Conservation (phyloP, 352 stramenopile genomes). For the Pythium dissotocum region DNA sequence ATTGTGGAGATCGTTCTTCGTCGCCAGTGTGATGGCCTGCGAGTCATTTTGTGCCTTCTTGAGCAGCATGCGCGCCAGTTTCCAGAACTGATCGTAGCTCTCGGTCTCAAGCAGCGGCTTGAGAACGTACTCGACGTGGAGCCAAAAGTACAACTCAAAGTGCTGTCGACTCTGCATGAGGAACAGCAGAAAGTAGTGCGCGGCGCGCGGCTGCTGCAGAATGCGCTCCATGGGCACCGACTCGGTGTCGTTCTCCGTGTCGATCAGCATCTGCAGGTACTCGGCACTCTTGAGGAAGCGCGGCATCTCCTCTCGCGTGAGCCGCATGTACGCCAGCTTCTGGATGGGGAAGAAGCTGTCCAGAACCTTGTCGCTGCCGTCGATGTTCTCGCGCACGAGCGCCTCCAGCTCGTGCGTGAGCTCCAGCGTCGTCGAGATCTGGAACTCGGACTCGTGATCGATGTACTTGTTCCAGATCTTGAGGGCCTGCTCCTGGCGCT, state of each 20-base stretch:
- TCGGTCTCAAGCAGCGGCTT: slow-evolving; percentile 60
- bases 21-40: slow-evolving; percentile 72
- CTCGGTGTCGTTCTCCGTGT: slow-evolving; percentile 73
- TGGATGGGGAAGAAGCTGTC: slow-evolving; percentile 85
- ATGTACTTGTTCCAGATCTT: slow-evolving; percentile 91
- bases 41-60: slow-evolving; percentile 79
- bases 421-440: slow-evolving; percentile 81
- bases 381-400: slow-evolving; percentile 73
- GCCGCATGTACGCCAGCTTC: slow-evolving; percentile 82
- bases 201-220: slow-evolving; percentile 61
- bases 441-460: slow-evolving; percentile 73
- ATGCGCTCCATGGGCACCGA: slow-evolving; percentile 82
- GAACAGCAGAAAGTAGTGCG: slow-evolving; percentile 87
- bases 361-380: slow-evolving; percentile 44
- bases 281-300: slow-evolving; percentile 83
- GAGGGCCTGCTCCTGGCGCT: slow-evolving; percentile 64
- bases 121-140: slow-evolving; percentile 87
- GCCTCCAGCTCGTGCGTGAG: slow-evolving; percentile 75
- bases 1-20: slow-evolving; percentile 67
- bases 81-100: slow-evolving; percentile 66
- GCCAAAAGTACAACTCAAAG: slow-evolving; percentile 88
- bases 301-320: slow-evolving; percentile 81
- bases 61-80: slow-evolving; percentile 57
- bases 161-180: slow-evolving; percentile 87
- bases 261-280: slow-evolving; percentile 85